These are phyloP conservation scores for Massariosphaeria phaeospora DNA, from an alignment of 495 filamentous ascomycete genomes.

Conservation along the genomic window DNA sequence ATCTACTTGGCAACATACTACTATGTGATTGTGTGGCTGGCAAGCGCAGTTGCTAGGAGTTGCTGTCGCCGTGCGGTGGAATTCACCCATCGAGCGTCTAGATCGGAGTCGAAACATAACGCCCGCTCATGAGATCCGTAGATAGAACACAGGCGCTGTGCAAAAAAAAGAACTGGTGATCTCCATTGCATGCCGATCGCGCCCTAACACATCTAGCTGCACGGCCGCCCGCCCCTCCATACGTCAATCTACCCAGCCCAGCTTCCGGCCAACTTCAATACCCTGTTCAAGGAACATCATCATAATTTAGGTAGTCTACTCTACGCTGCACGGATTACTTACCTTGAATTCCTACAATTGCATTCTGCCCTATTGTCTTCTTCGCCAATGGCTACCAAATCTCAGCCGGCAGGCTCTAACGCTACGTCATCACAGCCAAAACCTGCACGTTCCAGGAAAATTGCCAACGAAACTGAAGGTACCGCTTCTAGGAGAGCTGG, in stretches of 20 bases:
- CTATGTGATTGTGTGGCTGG: too few relatives aligned
- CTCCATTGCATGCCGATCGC: constrained; percentile 11
- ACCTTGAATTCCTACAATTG: too few relatives aligned
- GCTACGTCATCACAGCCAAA: constrained; percentile 3
- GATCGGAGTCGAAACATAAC: too few relatives aligned
- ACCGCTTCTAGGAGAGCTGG: constrained; percentile 1
- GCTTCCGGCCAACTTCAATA: constrained; percentile 14
- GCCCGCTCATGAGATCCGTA: background rate
- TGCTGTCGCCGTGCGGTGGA: too few relatives aligned
- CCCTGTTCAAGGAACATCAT: background rate
- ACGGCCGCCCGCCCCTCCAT: constrained; percentile 23
- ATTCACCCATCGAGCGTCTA: too few relatives aligned
- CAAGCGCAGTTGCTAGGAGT: too few relatives aligned
- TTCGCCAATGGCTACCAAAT: constrained; percentile 23
- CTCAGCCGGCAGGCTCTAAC: constrained; percentile 10
- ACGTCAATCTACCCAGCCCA: constrained; percentile 18
- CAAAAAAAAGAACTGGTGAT: constrained; percentile 5
- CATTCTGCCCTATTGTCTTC: too few relatives aligned
- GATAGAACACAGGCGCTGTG: background rate
- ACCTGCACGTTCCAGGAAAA: background rate
- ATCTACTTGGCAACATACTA: too few relatives aligned
- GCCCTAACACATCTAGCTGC: background rate
- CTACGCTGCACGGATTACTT: too few relatives aligned
- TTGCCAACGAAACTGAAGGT: background rate
- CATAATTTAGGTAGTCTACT: too few relatives aligned